Base-by-base conservation (phyloP, 306 rosid species). In the Sesbania bispinosa region DNA sequence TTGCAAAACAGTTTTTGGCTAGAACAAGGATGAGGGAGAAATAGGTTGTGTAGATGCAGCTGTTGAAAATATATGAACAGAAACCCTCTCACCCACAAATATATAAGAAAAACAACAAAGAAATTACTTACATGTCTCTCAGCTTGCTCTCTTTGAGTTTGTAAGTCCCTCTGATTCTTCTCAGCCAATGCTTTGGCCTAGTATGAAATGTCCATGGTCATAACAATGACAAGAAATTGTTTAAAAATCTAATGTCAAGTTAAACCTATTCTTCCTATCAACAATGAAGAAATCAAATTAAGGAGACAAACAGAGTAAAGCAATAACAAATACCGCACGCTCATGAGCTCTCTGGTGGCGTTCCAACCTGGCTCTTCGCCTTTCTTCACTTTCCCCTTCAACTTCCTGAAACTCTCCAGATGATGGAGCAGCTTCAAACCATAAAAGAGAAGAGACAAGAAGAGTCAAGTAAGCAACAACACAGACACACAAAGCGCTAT, bases 131-230 rank as follows among this genome's bases (percentile, higher is more conserved):
- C 99, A 78, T 86, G 81, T 91, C 99, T 89, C 83, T 95, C 99
- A 33, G 96, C 96, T 95, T 95, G 99, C 1, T 95, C 99, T 79
- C 96, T 89, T 75, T 86, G 99, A 80, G 46, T 82, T 82, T 91
- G 99, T 52, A 95, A 90, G 89, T 95, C 99, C 76, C 99, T 83
- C 80, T 88, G 77, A 53, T 95, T 95, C 92, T 95, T 95, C 87
- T 95, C 99, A 46, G 96, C 99, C 74, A 95, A 77, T 27, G 99
- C 99, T 75, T 89, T 89, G 19, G 83, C 88, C 99, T 94, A 80
- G 59, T 59, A 58, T 46, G 60, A 72, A 59, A 59, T 39, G 53
- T 41, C 43, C 72, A 53, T 30, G 71, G 77, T 58, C 68, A 77
- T 71, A 69, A 45, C 67, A 64, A 42, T 65, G 21, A 69, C 60